Evolutionary conservation across 331 rosid genomes (phyloP), one percentile per base, ranked within the genome.

Genomic region (Quercus phellos): DNA sequence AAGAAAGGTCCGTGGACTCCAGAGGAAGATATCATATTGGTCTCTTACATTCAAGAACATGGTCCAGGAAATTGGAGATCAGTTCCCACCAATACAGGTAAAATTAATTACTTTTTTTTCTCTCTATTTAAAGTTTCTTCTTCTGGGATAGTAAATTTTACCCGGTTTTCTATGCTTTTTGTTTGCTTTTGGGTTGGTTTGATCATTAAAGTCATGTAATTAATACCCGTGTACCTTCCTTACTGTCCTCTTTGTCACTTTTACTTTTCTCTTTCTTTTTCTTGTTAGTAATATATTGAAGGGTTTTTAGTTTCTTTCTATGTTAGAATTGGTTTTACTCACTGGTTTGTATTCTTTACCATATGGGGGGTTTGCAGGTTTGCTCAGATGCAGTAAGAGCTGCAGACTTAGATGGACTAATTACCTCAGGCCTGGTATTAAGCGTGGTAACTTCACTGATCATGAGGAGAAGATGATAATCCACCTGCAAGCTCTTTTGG

Each of bases 1-100:
- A 94, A 94, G 86, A 94, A 94, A 78, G 98, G 98, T 5, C 97
- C 98, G 7, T 94, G 98, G 98, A 94, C 98, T 55, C 98, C 98
- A 0, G 98, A 94, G 35, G 98, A 94, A 51, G 98, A 94, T 76
- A 92, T 94, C 87, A 78, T 90, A 55, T 81, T 94, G 85, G 98
- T 94, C 67, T 90, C 97, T 76, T 94, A 94, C 84, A 89, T 94
- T 78, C 98, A 92, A 84, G 87, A 94, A 79, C 90, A 88, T 59
- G 98, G 98, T 1, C 88, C 98, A 4, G 97, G 95, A 2, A 94
- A 94, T 78, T 94, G 98, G 98, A 90, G 97, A 90, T 82, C 95
- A 0, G 92, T 94, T 87, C 98, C 98, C 6, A 80, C 85, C 64
- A 87, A 90, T 83, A 92, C 96, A 6, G 98, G 98, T 90, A 42